Conservation (phyloP, 108 stramenopile genomes). For the Craspedostauros australis region DNA sequence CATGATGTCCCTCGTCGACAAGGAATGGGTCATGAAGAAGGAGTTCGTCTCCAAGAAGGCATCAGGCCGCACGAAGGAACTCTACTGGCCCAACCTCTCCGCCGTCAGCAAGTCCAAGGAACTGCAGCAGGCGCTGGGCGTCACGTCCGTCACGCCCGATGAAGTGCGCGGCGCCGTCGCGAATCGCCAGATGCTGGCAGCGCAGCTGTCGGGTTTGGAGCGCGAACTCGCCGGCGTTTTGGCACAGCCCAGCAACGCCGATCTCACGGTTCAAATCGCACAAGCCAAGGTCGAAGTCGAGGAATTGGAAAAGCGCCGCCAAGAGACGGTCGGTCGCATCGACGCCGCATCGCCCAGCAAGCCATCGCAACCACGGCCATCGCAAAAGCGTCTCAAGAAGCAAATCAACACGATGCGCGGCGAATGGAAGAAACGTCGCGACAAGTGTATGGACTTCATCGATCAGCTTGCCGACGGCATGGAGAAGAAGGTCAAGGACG, state of each 20-base stretch:
- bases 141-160: constrained; percentile 9
- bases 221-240: constrained; percentile 30
- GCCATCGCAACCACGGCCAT: constrained; percentile 1
- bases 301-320: constrained; percentile 23
- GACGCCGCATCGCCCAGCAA: background rate
- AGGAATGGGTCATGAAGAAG: constrained; percentile 53
- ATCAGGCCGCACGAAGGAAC: constrained; percentile 37
- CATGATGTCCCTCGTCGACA: constrained; percentile 65
- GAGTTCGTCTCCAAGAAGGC: constrained; percentile 51
- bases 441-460: constrained; percentile 79
- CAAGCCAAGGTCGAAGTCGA: constrained; percentile 28
- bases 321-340: constrained; percentile 27
- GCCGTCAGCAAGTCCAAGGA: too few species aligned
- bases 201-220: too few species aligned
- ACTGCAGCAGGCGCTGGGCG: constrained; percentile 3
- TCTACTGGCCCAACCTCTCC: constrained; percentile 77
- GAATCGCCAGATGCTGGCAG: too few species aligned
- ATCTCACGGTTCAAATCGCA: constrained; percentile 32
- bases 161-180: constrained; percentile 31
- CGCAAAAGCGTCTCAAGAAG: constrained; percentile 31
- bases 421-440: constrained; percentile 69
- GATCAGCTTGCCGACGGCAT: constrained; percentile 78
- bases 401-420: constrained; percentile 66
- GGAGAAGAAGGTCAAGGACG: constrained; percentile 81
- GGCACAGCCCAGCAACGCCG: constrained; percentile 45